These are phyloP conservation scores for Macrolepiota fuliginosa DNA, from an alignment of 768 basidiomycete genomes.

Conservation along the genomic window DNA sequence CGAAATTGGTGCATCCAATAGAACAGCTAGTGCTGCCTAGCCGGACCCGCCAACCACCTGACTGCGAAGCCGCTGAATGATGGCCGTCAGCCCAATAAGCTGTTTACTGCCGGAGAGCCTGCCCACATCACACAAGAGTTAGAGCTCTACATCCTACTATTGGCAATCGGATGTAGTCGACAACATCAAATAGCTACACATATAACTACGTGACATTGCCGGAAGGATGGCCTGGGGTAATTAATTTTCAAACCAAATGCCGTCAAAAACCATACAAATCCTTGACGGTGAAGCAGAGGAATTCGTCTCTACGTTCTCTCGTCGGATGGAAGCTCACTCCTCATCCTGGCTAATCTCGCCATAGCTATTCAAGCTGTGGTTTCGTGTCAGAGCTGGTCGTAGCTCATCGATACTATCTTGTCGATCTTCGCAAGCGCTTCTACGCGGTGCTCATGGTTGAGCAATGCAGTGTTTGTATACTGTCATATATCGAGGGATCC, in stretches of 20 bases:
- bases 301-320: neutral
- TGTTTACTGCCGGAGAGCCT: neutral
- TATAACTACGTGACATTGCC: conserved; percentile 1
- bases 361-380: neutral
- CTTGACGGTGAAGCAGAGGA: neutral
- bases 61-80: too few species aligned
- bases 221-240: conserved; percentile 13
- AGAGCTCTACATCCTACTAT: conserved; percentile 12
- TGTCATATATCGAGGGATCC: neutral
- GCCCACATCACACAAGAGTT: neutral
- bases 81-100: too few species aligned
- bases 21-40: too few species aligned
- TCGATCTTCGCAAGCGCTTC: neutral
- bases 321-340: neutral
- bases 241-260: conserved; percentile 11
- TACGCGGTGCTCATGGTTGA: neutral
- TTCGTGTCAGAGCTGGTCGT: neutral
- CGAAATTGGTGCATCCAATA: too few species aligned
- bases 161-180: conserved; percentile 14
- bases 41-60: too few species aligned
- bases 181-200: conserved; percentile 9
- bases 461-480: neutral
- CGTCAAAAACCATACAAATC: neutral
- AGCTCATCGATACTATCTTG: neutral
- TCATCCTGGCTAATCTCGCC: neutral